A percentile compares a stretch with the other conserved stretches of the same genome.
Conservation (phyloP, 352 stramenopile genomes). For the Globisporangium mamillatum region DNA sequence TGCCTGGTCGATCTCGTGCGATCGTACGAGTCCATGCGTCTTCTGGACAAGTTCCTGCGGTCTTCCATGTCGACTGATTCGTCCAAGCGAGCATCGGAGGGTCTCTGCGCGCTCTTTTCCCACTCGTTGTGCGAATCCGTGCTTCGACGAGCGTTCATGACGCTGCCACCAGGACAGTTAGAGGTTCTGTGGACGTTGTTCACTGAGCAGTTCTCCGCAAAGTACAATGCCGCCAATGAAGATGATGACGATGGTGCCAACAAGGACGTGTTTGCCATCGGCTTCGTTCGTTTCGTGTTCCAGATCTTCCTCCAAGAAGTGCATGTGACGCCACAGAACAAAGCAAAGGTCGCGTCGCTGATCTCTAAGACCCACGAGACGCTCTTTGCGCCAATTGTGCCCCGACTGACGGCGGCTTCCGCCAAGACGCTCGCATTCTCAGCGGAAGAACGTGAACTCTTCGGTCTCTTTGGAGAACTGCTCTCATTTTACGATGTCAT, state of each 20-base stretch:
- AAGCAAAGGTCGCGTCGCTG: conserved; percentile 49
- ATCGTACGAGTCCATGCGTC: conserved; percentile 84
- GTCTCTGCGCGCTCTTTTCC: conserved; percentile 51
- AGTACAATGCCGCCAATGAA: conserved; percentile 13
- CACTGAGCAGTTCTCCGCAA: conserved; percentile 40
- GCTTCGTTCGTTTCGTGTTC: conserved; percentile 69
- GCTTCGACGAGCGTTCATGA: conserved; percentile 70
- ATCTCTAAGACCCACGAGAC: conserved; percentile 50
- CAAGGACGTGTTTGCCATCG: conserved; percentile 24
- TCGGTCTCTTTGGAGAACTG: conserved; percentile 75
- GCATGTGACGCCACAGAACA: conserved; percentile 75
- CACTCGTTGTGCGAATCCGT: conserved; percentile 38
- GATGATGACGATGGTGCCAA: conserved; percentile 1
- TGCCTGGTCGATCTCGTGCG: conserved; percentile 58
- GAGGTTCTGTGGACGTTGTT: conserved; percentile 75
- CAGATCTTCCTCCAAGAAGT: conserved; percentile 78
- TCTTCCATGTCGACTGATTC: conserved; percentile 28
- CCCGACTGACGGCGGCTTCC: conserved; percentile 14
- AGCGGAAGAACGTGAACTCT: conserved; percentile 53
- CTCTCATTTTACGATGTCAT: conserved; percentile 68
- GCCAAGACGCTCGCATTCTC: conserved; percentile 24
- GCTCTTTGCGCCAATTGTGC: conserved; percentile 37
- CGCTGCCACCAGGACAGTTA: conserved; percentile 70
- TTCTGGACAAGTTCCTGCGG: conserved; percentile 61
- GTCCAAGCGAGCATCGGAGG: conserved; percentile 20